These are phyloP conservation scores for Aspergillus nanangensis DNA, from an alignment of 495 filamentous ascomycete genomes.

Conservation along the genomic window DNA sequence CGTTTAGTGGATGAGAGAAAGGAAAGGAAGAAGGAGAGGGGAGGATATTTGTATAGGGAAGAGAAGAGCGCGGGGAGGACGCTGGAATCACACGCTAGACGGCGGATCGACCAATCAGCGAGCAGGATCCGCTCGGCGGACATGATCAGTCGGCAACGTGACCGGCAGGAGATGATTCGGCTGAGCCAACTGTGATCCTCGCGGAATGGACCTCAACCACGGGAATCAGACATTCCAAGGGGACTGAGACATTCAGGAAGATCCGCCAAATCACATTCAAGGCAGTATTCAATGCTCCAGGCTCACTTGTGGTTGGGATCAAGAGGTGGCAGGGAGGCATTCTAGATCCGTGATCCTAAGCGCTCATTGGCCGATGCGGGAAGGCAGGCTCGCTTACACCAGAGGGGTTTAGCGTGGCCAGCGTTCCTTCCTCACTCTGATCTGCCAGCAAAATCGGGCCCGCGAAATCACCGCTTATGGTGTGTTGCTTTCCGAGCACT, in stretches of 20 bases:
- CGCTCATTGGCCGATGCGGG: constrained; percentile 33
- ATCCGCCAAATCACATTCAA: constrained; percentile 8
- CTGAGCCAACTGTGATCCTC: constrained; percentile 24
- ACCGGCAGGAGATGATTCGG: constrained; percentile 22
- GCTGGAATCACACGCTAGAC: constrained; percentile 40
- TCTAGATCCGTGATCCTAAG: constrained; percentile 38
- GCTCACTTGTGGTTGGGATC: constrained; percentile 32
- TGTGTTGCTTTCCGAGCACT: constrained; percentile 32
- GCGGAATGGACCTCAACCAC: constrained; percentile 16
- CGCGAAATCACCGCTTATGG: constrained; percentile 33
- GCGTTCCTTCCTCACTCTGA: constrained; percentile 22
- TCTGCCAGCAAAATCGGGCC: constrained; percentile 26
- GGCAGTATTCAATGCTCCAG: constrained; percentile 13
- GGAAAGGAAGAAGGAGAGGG: constrained; percentile 17
- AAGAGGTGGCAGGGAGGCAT: constrained; percentile 26
- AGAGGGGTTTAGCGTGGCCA: background rate
- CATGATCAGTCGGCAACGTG: constrained; percentile 31
- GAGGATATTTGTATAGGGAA: constrained; percentile 45
- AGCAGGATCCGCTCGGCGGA: constrained; percentile 22
- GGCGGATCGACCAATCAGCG: constrained; percentile 38
- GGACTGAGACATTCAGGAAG: constrained; percentile 13
- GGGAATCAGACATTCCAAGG: constrained; percentile 16
- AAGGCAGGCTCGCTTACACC: constrained; percentile 33
- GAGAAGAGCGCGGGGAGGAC: constrained; percentile 22
- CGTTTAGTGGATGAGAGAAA: constrained; percentile 35